Evolutionary conservation across 2,329 filamentous ascomycete genomes (phyloP).

Genomic region (Trichoderma cornu-damae): DNA sequence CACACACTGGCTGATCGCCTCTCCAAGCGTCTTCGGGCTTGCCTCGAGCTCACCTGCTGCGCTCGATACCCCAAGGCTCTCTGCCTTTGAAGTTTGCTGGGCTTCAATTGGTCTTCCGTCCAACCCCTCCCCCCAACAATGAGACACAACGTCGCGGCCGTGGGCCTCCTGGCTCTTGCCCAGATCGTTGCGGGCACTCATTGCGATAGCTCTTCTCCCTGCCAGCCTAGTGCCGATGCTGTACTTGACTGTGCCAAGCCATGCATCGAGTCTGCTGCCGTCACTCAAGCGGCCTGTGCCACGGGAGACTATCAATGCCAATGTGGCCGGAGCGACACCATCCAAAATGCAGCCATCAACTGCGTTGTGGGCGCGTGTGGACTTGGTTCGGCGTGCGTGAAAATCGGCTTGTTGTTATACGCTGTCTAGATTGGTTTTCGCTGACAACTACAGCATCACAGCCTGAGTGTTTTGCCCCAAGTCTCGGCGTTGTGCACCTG

Average conservation of each 20-base stretch:
- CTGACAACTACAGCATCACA: not conserved
- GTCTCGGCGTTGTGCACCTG: conserved; percentile 25
- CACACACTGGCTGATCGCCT: not conserved
- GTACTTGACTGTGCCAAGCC: conserved; percentile 24
- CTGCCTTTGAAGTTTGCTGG: not conserved
- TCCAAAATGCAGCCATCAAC: conserved; percentile 23
- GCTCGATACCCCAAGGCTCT: conserved; percentile 2
- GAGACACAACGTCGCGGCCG: conserved; percentile 7
- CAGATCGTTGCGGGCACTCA: conserved; percentile 19
- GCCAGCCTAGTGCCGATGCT: conserved; percentile 25
- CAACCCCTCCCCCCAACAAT: not conserved
- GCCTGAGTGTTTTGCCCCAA: conserved; percentile 20
- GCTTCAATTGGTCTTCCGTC: too few relatives aligned
- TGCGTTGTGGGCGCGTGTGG: conserved; percentile 26
- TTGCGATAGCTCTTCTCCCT: conserved; percentile 25
- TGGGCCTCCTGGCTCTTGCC: conserved; percentile 22
- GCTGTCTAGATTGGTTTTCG: not conserved
- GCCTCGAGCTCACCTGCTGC: not conserved
- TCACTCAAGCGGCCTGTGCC: conserved; percentile 23
- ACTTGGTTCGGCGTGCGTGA: not conserved
- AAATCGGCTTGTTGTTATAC: not conserved
- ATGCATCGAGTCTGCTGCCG: conserved; percentile 28
- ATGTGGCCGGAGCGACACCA: conserved; percentile 23
- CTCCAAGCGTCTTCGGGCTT: not conserved
- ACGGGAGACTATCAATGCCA: conserved; percentile 26